phyloP scores from a whole-genome alignment of 2,329 filamentous ascomycete species.

The Didymellaceae sp. region DNA sequence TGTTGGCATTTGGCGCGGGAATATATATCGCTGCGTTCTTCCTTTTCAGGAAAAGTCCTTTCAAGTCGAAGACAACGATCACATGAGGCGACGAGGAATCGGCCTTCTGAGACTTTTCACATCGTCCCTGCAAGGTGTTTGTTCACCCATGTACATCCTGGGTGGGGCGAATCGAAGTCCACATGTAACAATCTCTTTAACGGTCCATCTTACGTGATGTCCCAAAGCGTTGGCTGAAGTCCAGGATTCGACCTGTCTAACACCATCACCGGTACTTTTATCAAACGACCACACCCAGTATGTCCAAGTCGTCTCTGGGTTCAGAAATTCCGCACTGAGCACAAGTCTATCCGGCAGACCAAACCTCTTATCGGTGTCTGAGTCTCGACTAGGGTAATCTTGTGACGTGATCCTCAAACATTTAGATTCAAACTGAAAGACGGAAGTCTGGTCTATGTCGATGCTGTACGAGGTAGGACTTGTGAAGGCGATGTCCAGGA shows the following conservation, averaged over 20 bases:
- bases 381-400: neutral
- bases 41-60: slow-evolving; percentile 28
- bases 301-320: neutral
- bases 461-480: neutral
- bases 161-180: neutral
- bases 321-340: neutral
- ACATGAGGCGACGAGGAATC: neutral
- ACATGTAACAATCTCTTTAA: neutral
- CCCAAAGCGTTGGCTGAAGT: neutral
- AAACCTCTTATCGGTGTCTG: neutral
- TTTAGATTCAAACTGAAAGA: neutral
- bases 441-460: neutral
- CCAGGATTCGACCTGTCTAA: neutral
- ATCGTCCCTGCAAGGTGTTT: neutral
- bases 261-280: too few relatives aligned
- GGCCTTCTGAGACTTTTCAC: too few relatives aligned
- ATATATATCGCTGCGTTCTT: slow-evolving; percentile 30
- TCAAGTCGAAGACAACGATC: slow-evolving; percentile 14
- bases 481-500: neutral
- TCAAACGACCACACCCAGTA: neutral
- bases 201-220: neutral
- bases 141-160: too few relatives aligned
- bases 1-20: slow-evolving; percentile 27
- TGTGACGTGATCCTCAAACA: neutral
- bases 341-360: neutral